phyloP scores from a whole-genome alignment of 2,329 filamentous ascomycete species.

The Penicillium sp. region DNA sequence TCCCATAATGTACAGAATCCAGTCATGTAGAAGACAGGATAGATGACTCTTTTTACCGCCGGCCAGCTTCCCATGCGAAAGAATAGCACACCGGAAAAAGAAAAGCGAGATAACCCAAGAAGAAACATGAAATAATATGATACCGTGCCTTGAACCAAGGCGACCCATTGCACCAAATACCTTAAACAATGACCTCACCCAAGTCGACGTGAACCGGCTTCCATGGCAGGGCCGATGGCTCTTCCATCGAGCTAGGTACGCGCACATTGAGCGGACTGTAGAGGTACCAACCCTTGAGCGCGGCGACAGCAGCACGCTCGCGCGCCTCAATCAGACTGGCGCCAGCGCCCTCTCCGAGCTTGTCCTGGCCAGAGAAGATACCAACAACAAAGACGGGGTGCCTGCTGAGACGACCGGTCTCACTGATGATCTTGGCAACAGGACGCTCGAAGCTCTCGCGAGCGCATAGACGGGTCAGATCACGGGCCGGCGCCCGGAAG shows the following conservation, averaged over 20 bases:
- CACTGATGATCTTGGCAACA: slow-evolving; percentile 79
- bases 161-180: slow-evolving; percentile 15
- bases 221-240: slow-evolving; percentile 60
- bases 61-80: slow-evolving; percentile 27
- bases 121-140: slow-evolving; percentile 24
- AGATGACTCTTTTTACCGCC: slow-evolving; percentile 21
- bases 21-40: slow-evolving; percentile 30
- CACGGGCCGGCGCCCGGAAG: slow-evolving; percentile 78
- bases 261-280: slow-evolving; percentile 72
- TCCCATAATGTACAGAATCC: slow-evolving; percentile 42
- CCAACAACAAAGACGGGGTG: slow-evolving; percentile 91
- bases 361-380: slow-evolving; percentile 85
- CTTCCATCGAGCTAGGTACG: slow-evolving; percentile 67
- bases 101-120: slow-evolving; percentile 24
- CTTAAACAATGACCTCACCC: slow-evolving; percentile 62
- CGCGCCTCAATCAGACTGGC: slow-evolving; percentile 73
- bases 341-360: slow-evolving; percentile 85
- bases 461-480: slow-evolving; percentile 76
- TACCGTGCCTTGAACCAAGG: slow-evolving; percentile 11
- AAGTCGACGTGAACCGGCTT: slow-evolving; percentile 66
- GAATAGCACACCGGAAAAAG: slow-evolving; percentile 27
- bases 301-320: slow-evolving; percentile 73
- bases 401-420: slow-evolving; percentile 80
- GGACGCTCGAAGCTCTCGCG: slow-evolving; percentile 86
- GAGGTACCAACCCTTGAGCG: slow-evolving; percentile 92